Percentiles rank a stretch among this genome's conserved stretches.
phyloP scores from a whole-genome alignment of 495 filamentous ascomycete genomes.

The Podospora bellae-mahoneyi region DNA sequence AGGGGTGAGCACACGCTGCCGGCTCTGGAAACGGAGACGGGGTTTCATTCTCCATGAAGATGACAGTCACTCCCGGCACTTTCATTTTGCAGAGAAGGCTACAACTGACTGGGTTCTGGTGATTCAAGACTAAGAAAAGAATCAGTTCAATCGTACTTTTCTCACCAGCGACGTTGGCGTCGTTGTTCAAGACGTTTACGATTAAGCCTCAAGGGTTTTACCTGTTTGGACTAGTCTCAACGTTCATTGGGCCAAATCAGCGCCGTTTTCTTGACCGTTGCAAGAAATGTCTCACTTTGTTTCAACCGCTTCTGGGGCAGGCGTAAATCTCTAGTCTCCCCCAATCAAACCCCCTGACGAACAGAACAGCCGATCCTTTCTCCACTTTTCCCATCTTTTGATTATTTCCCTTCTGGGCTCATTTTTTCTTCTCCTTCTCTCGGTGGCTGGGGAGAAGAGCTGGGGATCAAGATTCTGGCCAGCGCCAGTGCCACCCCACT shows the following conservation, averaged over 20 bases:
- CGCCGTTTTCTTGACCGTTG: constrained; percentile 23
- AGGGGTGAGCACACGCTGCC: background rate
- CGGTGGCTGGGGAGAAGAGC: constrained; percentile 5
- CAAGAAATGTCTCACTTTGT: constrained; percentile 25
- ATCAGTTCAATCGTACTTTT: background rate
- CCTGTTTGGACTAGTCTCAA: background rate
- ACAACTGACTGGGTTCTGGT: background rate
- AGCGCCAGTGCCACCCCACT: background rate
- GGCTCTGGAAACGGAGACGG: background rate
- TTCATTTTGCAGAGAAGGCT: background rate
- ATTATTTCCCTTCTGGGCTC: background rate
- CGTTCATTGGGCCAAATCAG: constrained; percentile 12
- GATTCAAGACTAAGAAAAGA: background rate
- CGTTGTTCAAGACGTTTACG: constrained; percentile 8
- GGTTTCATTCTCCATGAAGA: background rate
- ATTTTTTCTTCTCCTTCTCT: background rate
- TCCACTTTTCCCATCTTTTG: background rate
- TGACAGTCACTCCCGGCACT: background rate
- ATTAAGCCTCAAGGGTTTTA: constrained; percentile 2
- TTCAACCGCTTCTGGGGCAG: background rate
- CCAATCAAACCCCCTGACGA: background rate
- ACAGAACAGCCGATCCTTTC: background rate
- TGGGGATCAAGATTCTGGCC: constrained; percentile 2
- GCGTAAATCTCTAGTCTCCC: background rate
- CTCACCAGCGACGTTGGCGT: background rate